Evolutionary conservation across 2,329 filamentous ascomycete genomes (phyloP).

Genomic region (Neofusicoccum laricinum): DNA sequence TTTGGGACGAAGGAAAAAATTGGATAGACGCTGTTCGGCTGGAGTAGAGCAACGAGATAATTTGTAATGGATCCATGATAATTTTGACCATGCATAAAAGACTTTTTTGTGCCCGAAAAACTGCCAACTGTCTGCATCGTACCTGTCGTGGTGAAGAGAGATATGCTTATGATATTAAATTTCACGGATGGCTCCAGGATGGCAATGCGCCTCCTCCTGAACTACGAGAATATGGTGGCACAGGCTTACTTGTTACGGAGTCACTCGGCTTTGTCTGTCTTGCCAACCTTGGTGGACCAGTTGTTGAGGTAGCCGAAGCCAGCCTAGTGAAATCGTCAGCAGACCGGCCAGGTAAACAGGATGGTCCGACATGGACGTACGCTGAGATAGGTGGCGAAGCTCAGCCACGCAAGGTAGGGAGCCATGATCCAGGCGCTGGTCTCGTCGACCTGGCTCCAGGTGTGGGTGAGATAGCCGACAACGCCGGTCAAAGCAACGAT

Average conservation of each 20-base stretch:
- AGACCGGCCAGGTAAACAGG: background rate
- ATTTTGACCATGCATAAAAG: no score
- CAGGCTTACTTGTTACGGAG: background rate
- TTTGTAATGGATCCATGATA: no score
- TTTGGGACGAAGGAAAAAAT: no score
- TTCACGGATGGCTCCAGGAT: no score
- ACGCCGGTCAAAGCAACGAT: slow-evolving; percentile 69
- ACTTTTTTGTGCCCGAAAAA: no score
- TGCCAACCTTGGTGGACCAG: slow-evolving; percentile 32
- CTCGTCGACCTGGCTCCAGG: slow-evolving; percentile 73
- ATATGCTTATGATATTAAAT: no score
- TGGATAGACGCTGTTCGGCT: no score
- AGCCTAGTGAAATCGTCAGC: slow-evolving; percentile 22
- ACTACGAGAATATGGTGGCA: no score
- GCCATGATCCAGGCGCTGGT: slow-evolving; percentile 70
- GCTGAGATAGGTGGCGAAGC: slow-evolving; percentile 83
- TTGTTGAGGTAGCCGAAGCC: slow-evolving; percentile 39
- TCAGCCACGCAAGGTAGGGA: slow-evolving; percentile 83
- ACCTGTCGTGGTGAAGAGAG: no score
- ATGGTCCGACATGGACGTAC: slow-evolving; percentile 30
- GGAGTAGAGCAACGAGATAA: no score
- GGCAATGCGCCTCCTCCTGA: no score
- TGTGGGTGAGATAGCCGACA: slow-evolving; percentile 69
- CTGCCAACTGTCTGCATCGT: no score
- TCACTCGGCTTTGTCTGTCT: background rate